A percentile compares a stretch with the other conserved stretches of the same genome.
These are phyloP conservation scores for Aspergillus latus DNA, from an alignment of 2,329 filamentous ascomycete genomes.

Conservation along the genomic window DNA sequence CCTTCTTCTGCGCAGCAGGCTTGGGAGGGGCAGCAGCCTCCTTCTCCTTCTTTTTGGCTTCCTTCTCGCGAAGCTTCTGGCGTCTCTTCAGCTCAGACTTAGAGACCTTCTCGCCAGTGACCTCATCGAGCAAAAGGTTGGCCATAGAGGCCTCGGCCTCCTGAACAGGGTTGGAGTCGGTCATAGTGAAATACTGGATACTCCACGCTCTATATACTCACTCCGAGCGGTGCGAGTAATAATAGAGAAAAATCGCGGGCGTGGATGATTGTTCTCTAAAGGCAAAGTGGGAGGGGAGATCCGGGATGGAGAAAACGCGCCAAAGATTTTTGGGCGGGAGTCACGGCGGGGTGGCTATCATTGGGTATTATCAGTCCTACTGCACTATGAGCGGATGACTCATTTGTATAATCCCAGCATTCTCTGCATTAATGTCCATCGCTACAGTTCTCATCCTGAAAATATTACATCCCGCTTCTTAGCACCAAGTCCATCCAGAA, in stretches of 20 bases:
- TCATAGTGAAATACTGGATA: constrained; percentile 31
- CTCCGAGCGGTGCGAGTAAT: constrained; percentile 18
- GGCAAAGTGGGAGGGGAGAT: constrained; percentile 19
- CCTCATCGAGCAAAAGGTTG: constrained; percentile 84
- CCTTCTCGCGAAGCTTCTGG: constrained; percentile 84
- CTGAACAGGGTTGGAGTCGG: constrained; percentile 42
- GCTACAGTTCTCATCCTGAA: background rate
- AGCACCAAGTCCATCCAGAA: background rate
- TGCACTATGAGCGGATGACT: background rate
- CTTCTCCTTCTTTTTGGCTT: constrained; percentile 86
- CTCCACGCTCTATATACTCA: constrained; percentile 11
- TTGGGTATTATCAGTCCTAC: constrained; percentile 25
- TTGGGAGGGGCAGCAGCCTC: constrained; percentile 65
- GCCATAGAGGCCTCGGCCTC: constrained; percentile 54
- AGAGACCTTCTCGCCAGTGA: constrained; percentile 83
- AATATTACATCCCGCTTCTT: background rate
- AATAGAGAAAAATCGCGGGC: constrained; percentile 10
- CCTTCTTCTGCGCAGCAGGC: constrained; percentile 58
- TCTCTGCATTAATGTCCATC: background rate
- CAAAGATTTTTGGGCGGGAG: constrained; percentile 38
- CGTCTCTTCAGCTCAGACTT: constrained; percentile 93
- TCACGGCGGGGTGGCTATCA: constrained; percentile 24
- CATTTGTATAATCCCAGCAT: background rate
- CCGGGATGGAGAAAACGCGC: constrained; percentile 14
- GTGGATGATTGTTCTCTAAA: constrained; percentile 22